Evolutionary conservation across 164 flowering plant genomes (phyloP).

Genomic region (Akebia trifoliata): DNA sequence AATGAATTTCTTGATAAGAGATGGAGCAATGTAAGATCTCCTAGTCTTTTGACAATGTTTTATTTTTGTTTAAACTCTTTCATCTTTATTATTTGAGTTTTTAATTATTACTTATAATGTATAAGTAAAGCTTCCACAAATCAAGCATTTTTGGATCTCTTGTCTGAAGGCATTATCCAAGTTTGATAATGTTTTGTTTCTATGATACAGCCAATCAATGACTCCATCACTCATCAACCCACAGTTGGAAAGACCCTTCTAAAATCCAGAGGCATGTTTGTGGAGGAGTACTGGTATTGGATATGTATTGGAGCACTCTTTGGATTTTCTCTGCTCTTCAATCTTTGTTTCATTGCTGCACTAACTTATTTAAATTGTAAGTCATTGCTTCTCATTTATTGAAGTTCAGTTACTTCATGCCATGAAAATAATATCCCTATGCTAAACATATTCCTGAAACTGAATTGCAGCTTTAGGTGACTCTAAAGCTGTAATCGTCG

Average conservation of each 20-base stretch:
- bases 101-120: background rate
- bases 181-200: background rate
- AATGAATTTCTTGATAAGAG: conserved; percentile 57
- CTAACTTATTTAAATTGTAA: conserved; percentile 50
- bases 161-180: background rate
- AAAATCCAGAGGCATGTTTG: conserved; percentile 42
- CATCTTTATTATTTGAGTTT: background rate
- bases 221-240: conserved; percentile 8
- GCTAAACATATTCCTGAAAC: background rate
- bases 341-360: conserved; percentile 44
- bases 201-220: conserved; percentile 35
- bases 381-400: conserved; percentile 12
- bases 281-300: conserved; percentile 54
- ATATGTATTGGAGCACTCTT: conserved; percentile 46
- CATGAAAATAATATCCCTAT: conserved; percentile 4
- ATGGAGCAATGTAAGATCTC: conserved; percentile 46
- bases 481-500: conserved; percentile 22
- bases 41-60: background rate
- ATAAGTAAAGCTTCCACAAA: background rate
- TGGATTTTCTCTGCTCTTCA: conserved; percentile 53
- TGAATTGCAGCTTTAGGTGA: conserved; percentile 35
- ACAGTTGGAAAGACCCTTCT: conserved; percentile 52
- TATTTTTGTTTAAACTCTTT: background rate
- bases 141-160: background rate
- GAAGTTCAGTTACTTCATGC: background rate